Percentiles rank a stretch among this genome's conserved stretches.
phyloP scores from a whole-genome alignment of 495 filamentous ascomycete species.

The Tuber indicum region DNA sequence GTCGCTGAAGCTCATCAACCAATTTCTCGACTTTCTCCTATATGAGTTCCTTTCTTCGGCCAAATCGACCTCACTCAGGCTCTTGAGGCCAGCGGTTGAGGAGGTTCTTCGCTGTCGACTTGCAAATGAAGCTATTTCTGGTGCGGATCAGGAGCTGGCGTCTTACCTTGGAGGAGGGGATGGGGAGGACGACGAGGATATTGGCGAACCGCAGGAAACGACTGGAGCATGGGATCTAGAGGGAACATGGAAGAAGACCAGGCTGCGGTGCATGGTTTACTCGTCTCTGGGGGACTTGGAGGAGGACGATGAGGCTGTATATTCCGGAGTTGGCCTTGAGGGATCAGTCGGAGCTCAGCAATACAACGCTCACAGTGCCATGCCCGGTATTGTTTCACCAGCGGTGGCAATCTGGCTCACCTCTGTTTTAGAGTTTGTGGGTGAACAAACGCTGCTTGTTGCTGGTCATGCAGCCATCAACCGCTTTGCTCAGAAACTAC shows the following conservation, averaged over 20 bases:
- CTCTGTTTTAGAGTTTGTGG: conserved; percentile 87
- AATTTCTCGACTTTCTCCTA: conserved; percentile 87
- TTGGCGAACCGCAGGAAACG: conserved; percentile 68
- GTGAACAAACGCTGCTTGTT: conserved; percentile 77
- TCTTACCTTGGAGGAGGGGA: conserved; percentile 75
- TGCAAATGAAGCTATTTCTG: conserved; percentile 76
- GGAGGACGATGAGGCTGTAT: conserved; percentile 77
- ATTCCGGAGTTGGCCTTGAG: conserved; percentile 34
- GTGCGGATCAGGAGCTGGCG: conserved; percentile 82
- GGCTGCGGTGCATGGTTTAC: conserved; percentile 95
- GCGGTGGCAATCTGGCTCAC: conserved; percentile 94
- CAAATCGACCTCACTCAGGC: conserved; percentile 70
- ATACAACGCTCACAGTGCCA: conserved; percentile 38
- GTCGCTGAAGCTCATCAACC: conserved; percentile 76
- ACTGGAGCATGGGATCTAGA: conserved; percentile 72
- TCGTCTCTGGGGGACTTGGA: conserved; percentile 94
- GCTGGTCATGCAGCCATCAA: conserved; percentile 84
- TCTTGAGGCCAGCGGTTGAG: conserved; percentile 72
- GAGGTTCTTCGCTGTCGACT: conserved; percentile 85
- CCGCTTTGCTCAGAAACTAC: conserved; percentile 53
- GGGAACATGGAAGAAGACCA: conserved; percentile 80
- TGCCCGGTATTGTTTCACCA: conserved; percentile 68
- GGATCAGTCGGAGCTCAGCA: conserved; percentile 34
- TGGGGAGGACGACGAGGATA: conserved; percentile 76
- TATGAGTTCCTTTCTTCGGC: conserved; percentile 77